Evolutionary conservation across 768 basidiomycete genomes (phyloP).

Genomic region (Russula lepida): DNA sequence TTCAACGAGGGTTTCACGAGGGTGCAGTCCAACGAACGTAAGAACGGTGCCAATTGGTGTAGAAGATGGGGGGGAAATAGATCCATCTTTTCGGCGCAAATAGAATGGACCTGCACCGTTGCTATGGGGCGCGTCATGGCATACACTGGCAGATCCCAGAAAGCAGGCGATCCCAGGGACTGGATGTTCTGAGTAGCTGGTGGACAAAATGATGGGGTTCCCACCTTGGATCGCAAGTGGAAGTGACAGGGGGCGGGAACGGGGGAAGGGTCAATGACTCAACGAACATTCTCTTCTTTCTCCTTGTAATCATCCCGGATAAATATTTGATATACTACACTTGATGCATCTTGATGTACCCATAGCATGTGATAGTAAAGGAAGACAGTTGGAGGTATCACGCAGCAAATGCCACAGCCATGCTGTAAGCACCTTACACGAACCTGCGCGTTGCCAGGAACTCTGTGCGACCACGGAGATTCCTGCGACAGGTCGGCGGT

Average conservation of each 20-base stretch:
- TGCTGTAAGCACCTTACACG: neutral
- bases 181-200: no score
- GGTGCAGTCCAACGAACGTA: constrained; percentile 9
- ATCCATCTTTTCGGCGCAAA: neutral
- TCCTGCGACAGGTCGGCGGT: neutral
- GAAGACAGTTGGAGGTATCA: neutral
- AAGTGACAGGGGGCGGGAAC: no score
- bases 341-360: no score
- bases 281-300: no score
- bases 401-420: neutral
- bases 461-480: neutral
- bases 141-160: neutral
- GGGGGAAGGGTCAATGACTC: no score
- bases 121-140: neutral
- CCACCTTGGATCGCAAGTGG: no score
- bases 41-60: constrained; percentile 9
- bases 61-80: constrained; percentile 7
- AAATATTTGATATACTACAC: no score
- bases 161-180: neutral
- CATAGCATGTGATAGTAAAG: neutral
- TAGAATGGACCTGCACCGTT: neutral
- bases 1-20: constrained; percentile 12
- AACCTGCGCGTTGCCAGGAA: neutral
- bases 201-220: no score
- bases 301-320: no score